These are phyloP conservation scores for Ustilago lituana DNA, from an alignment of 1,284 basidiomycete species.

Conservation along the genomic window DNA sequence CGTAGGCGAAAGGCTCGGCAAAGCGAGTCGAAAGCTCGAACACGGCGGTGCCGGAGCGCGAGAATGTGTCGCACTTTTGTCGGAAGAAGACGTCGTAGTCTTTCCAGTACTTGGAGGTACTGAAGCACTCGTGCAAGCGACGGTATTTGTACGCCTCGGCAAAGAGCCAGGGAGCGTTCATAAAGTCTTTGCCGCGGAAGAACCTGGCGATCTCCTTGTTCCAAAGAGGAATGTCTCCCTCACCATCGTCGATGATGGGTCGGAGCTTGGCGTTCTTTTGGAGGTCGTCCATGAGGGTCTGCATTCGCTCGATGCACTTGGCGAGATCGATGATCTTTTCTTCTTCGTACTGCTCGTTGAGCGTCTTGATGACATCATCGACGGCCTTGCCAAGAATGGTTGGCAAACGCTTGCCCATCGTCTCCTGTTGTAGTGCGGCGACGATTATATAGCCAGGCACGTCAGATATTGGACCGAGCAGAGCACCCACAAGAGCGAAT, in stretches of 20 bases:
- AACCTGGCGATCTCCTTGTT: constrained; percentile 79
- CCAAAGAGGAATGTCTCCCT: constrained; percentile 94
- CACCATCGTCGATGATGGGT: constrained; percentile 89
- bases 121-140: constrained; percentile 92
- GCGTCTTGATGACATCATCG: constrained; percentile 87
- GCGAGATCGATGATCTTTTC: constrained; percentile 87
- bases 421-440: constrained; percentile 41
- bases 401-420: constrained; percentile 89
- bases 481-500: too few species aligned
- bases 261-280: constrained; percentile 69
- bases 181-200: constrained; percentile 95
- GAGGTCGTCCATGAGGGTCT: constrained; percentile 68
- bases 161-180: constrained; percentile 74
- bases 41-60: constrained; percentile 88
- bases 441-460: background rate
- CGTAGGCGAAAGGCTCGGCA: constrained; percentile 80
- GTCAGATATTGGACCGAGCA: background rate
- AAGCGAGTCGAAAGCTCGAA: constrained; percentile 95
- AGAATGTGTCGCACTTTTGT: constrained; percentile 86
- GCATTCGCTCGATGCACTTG: constrained; percentile 77
- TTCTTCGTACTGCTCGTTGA: constrained; percentile 80
- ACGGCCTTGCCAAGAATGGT: constrained; percentile 96
- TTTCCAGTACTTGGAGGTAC: constrained; percentile 88
- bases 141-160: constrained; percentile 99
- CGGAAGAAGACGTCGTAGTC: constrained; percentile 73